Evolutionary conservation across 2,329 filamentous ascomycete species (phyloP).

Genomic region (Didymella lethalis): DNA sequence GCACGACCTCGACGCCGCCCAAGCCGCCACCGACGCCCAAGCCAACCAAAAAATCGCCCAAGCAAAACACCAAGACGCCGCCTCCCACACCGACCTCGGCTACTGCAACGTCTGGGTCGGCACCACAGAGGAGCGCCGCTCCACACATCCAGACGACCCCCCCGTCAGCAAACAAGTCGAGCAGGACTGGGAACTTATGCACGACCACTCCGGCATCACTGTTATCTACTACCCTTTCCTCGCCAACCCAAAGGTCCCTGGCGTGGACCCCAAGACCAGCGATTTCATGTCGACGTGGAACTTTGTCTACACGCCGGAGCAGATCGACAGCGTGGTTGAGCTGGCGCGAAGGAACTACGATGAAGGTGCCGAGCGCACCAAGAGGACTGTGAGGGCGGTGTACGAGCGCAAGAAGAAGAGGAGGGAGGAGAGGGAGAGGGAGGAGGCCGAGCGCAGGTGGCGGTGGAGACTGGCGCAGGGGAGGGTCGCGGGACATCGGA

Average conservation of each 20-base stretch:
- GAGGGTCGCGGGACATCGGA: constrained; percentile 61
- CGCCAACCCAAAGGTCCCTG: constrained; percentile 78
- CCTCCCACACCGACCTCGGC: constrained; percentile 64
- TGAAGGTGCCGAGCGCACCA: constrained; percentile 81
- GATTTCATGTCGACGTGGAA: constrained; percentile 98
- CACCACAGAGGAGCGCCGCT: constrained; percentile 72
- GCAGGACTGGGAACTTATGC: constrained; percentile 71
- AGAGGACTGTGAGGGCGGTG: constrained; percentile 80
- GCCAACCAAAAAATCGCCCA: constrained; percentile 69
- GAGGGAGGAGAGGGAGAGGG: constrained; percentile 63
- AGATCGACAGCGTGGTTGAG: constrained; percentile 84
- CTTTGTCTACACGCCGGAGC: constrained; percentile 90
- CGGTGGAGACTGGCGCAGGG: constrained; percentile 55
- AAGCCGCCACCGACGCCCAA: constrained; percentile 67
- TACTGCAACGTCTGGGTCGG: constrained; percentile 98
- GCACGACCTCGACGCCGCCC: constrained; percentile 71
- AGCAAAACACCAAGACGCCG: constrained; percentile 54
- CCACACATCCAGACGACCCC: no score
- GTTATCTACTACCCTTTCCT: constrained; percentile 92
- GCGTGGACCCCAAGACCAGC: constrained; percentile 80
- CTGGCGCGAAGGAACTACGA: constrained; percentile 87
- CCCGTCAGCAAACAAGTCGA: constrained; percentile 61
- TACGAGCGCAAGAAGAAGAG: constrained; percentile 87
- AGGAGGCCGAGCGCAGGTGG: constrained; percentile 49
- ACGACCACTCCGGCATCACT: constrained; percentile 82